Conservation (phyloP, 345 rosid species). For the Lepidium africanum region DNA sequence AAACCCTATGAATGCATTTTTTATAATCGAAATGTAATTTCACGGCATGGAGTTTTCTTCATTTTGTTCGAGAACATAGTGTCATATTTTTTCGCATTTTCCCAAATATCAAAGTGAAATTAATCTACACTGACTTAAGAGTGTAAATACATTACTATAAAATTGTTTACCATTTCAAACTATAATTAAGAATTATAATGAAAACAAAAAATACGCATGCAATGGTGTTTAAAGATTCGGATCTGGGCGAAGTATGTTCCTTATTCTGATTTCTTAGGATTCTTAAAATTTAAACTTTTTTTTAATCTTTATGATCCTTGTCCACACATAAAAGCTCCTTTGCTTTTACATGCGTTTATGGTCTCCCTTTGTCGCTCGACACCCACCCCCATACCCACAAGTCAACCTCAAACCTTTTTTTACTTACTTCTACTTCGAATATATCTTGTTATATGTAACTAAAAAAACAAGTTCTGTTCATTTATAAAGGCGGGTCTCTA, state of each 20-base stretch:
- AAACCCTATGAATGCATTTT: no score
- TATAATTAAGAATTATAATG: background rate
- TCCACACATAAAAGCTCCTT: slow-evolving; percentile 1
- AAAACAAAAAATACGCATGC: slow-evolving; percentile 3
- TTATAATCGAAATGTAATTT: no score
- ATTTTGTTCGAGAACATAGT: no score
- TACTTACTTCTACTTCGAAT: background rate
- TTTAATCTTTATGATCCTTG: background rate
- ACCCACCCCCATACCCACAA: slow-evolving; percentile 2
- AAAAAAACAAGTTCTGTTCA: background rate
- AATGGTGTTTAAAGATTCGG: background rate
- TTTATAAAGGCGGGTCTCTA: background rate
- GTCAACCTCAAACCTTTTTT: background rate
- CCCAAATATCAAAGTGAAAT: no score
- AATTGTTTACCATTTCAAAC: background rate
- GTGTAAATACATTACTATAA: no score
- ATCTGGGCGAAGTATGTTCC: background rate
- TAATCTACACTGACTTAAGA: no score
- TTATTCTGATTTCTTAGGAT: background rate
- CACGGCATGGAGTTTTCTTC: no score
- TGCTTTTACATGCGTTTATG: slow-evolving; percentile 6
- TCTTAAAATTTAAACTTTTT: background rate
- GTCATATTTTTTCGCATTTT: no score
- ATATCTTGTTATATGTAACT: background rate
- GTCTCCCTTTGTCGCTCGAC: background rate